Evolutionary conservation across 2,329 filamentous ascomycete genomes (phyloP).

Genomic region (Pleurostoma richardsiae): DNA sequence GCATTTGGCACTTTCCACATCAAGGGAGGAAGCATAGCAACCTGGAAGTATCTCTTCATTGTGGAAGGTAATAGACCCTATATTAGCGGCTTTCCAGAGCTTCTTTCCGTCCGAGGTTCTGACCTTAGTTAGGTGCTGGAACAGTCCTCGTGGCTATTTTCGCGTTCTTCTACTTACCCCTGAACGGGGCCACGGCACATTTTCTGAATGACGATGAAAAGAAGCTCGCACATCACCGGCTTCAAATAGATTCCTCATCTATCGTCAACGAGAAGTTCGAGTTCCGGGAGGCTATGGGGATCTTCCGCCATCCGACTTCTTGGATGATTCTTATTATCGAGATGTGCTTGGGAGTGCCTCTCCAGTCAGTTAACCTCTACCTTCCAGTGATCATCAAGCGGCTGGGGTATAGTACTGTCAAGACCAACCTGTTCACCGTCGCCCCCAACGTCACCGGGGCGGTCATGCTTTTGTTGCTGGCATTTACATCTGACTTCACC

Average conservation of each 20-base stretch:
- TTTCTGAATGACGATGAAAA: constrained; percentile 64
- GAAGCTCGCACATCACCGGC: constrained; percentile 61
- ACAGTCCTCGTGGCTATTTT: constrained; percentile 27
- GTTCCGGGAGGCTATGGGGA: constrained; percentile 39
- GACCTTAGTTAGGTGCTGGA: not conserved
- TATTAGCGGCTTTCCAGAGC: too few relatives aligned
- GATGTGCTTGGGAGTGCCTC: constrained; percentile 48
- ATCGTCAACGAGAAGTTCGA: constrained; percentile 45
- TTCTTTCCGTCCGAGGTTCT: too few relatives aligned
- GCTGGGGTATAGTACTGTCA: constrained; percentile 41
- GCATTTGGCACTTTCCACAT: constrained; percentile 45
- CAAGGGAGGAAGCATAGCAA: constrained; percentile 23
- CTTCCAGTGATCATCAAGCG: constrained; percentile 49
- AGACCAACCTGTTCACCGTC: constrained; percentile 76
- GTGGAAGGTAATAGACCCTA: constrained; percentile 35
- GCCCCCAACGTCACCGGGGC: constrained; percentile 74
- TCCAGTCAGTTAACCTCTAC: constrained; percentile 37
- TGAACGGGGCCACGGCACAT: constrained; percentile 52
- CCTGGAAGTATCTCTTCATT: constrained; percentile 48
- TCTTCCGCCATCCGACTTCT: constrained; percentile 41
- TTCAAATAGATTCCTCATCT: constrained; percentile 68
- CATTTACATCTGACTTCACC: constrained; percentile 63
- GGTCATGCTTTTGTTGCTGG: constrained; percentile 65
- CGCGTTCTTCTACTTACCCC: constrained; percentile 63
- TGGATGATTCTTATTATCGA: constrained; percentile 45